phyloP scores from a whole-genome alignment of 192 early-diverging fungal species.

The Coemansia sp. region DNA sequence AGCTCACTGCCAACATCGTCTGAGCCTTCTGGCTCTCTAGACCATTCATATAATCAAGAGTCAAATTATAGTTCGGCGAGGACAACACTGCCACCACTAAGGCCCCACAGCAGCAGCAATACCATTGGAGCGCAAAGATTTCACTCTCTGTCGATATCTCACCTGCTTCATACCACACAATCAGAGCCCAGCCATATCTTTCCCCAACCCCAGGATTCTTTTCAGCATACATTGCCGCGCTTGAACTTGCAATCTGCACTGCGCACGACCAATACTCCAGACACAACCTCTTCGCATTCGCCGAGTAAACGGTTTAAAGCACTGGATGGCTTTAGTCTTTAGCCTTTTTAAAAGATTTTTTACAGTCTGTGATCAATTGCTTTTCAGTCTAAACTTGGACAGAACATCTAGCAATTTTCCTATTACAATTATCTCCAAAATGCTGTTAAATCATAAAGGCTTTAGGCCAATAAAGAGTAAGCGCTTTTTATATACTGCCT shows the following conservation, averaged over 20 bases:
- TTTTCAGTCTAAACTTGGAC: background rate
- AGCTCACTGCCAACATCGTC: background rate
- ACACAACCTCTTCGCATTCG: background rate
- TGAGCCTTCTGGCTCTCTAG: background rate
- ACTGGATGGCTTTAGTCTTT: background rate
- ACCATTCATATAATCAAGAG: background rate
- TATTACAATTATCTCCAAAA: background rate
- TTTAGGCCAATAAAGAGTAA: background rate
- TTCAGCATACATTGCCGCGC: constrained; percentile 13
- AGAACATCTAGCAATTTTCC: no score
- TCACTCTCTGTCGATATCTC: background rate
- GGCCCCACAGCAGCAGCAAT: background rate
- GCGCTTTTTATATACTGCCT: background rate
- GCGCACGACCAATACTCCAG: background rate
- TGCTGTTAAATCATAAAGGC: background rate
- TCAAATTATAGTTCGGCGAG: background rate
- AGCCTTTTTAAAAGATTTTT: background rate
- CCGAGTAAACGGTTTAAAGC: background rate
- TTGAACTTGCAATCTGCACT: constrained; percentile 14
- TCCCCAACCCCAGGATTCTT: background rate
- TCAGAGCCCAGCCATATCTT: background rate
- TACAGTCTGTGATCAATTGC: background rate
- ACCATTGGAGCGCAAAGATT: background rate
- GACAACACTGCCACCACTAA: background rate
- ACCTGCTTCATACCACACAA: background rate